A percentile compares a stretch with the other conserved stretches of the same genome.
Conservation (phyloP, 2,329 filamentous ascomycete genomes). For the Pyricularia pennisetigena region DNA sequence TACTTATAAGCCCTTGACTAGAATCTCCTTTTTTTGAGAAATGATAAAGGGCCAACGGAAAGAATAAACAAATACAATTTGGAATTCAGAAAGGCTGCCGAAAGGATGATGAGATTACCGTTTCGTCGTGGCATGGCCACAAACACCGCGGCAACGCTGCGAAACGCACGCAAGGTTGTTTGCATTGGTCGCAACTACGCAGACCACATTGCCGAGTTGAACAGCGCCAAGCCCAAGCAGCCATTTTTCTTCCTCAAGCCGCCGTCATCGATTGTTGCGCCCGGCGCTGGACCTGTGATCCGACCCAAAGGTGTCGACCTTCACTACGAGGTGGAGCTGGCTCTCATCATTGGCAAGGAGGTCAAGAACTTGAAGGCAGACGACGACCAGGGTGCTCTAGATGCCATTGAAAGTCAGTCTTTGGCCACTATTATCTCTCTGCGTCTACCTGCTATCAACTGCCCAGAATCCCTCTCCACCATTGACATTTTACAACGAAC, state of each 20-base stretch:
- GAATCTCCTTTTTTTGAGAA: not conserved
- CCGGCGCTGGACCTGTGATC: slow-evolving; percentile 68
- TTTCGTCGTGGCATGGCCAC: slow-evolving; percentile 21
- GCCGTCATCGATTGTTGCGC: slow-evolving; percentile 72
- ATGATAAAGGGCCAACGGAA: not conserved
- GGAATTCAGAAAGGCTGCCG: not conserved
- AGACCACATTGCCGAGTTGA: slow-evolving; percentile 89
- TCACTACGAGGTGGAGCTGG: slow-evolving; percentile 94
- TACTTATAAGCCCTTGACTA: not conserved
- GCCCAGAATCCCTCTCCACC: too few species aligned
- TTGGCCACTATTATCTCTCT: not conserved
- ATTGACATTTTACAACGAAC: not conserved
- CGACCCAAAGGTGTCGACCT: slow-evolving; percentile 74
- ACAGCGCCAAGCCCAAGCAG: slow-evolving; percentile 79
- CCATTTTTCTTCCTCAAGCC: slow-evolving; percentile 99
- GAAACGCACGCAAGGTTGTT: slow-evolving; percentile 57
- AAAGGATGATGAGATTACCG: not conserved
- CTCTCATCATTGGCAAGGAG: slow-evolving; percentile 74
- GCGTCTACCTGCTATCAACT: too few species aligned
- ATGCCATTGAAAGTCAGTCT: slow-evolving; percentile 65
- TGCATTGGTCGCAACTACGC: slow-evolving; percentile 94
- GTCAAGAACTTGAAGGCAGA: slow-evolving; percentile 64
- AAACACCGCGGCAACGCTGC: slow-evolving; percentile 20
- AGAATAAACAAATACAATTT: not conserved
- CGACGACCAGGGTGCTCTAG: slow-evolving; percentile 68